A percentile compares a stretch with the other conserved stretches of the same genome.
Conservation (phyloP, 495 filamentous ascomycete species). For the Penicillium angulare region DNA sequence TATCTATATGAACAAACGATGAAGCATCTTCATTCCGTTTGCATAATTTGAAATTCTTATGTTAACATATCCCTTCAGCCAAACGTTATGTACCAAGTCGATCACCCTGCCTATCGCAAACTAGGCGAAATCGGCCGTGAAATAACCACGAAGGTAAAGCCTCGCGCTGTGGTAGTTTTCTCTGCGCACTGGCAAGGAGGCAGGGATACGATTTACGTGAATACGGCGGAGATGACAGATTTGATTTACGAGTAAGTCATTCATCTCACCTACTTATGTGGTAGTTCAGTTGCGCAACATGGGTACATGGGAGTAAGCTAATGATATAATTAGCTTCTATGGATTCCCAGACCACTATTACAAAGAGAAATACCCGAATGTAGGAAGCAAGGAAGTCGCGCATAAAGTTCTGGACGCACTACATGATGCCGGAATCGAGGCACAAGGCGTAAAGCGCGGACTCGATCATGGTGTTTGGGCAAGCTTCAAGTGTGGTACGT, state of each 20-base stretch:
- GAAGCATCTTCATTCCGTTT: no score
- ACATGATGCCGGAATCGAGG: slow-evolving; percentile 58
- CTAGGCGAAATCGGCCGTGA: slow-evolving; percentile 69
- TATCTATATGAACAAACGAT: no score
- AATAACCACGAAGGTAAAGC: slow-evolving; percentile 77
- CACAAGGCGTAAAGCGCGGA: slow-evolving; percentile 62
- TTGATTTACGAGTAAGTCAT: slow-evolving; percentile 75
- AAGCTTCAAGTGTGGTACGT: slow-evolving; percentile 62
- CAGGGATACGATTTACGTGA: slow-evolving; percentile 62
- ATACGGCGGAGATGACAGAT: slow-evolving; percentile 65
- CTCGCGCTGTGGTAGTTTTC: slow-evolving; percentile 80
- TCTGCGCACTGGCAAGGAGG: slow-evolving; percentile 82
- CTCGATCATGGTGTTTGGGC: slow-evolving; percentile 83
- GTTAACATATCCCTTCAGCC: slow-evolving; percentile 47
- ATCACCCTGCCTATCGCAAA: slow-evolving; percentile 72
- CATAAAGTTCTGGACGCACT: slow-evolving; percentile 62
- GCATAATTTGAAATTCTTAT: background rate
- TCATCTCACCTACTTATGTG: background rate
- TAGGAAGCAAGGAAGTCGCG: slow-evolving; percentile 64
- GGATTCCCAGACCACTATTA: slow-evolving; percentile 68
- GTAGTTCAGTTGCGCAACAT: background rate
- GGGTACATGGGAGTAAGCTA: background rate
- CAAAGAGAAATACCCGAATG: slow-evolving; percentile 65
- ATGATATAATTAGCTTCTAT: slow-evolving; percentile 58
- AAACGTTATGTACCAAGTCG: slow-evolving; percentile 68